Evolutionary conservation across 179 eudicot species (phyloP), one percentile per base, ranked within the genome.

Genomic region (Spergularia azorica): DNA sequence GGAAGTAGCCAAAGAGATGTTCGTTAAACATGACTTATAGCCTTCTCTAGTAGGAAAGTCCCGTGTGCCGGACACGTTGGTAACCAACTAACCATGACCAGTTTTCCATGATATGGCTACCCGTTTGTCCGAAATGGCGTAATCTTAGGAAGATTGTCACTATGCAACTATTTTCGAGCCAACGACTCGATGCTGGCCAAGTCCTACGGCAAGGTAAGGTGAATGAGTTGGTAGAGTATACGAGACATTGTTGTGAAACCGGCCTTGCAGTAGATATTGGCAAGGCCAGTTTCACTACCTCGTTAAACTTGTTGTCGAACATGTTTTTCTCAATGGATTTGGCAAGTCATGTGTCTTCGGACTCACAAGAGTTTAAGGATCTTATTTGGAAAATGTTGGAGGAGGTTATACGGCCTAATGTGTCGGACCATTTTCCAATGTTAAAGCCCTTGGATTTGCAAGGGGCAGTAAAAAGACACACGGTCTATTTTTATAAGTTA

Each of bases 271-370:
- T 80, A 39, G 76, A 80, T 43, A 57, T 75, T 18, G 83, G 83
- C 14, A 80, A 75, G 54, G 83, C 79, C 6, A 76, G 9, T 14
- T 58, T 71, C 11, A 76, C 64, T 6, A 76, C 83, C 8, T 16
- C 83, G 6, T 50, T 80, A 5, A 80, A 80, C 43, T 50, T 76
- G 46, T 52, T 76, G 51, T 81, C 83, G 0, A 81, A 72, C 58
- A 76, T 74, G 0, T 72, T 72, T 38, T 81, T 81, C 38, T 81
- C 80, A 6, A 58, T 50, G 36, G 36, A 32, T 32, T 32, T 32
- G 36, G 36, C 36, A 32, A 32, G 36, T 32, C 36, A 32, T 32
- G 36, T 32, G 36, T 32, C 36, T 32, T 32, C 36, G 2, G 36
- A 32, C 36, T 32, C 36, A 32, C 36, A 1, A 32, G 36, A 32